Evolutionary conservation across 495 filamentous ascomycete genomes (phyloP), one percentile per base, ranked within the genome.

Genomic region (Xylaria curta): DNA sequence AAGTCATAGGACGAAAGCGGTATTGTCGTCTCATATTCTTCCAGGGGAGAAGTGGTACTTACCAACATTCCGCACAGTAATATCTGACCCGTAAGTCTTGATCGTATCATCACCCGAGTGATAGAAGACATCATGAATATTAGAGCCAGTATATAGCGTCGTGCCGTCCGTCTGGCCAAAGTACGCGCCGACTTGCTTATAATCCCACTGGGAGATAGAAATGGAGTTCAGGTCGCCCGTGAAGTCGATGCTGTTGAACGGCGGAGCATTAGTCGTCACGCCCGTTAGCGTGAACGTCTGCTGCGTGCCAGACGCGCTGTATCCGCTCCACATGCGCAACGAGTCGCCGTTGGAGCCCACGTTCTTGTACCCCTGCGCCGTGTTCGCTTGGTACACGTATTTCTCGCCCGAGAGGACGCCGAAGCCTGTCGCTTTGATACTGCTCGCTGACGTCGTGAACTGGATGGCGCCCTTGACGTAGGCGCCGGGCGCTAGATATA

Each of bases 371-470:
- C 51, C 51, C 51, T 54, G 51, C 2, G 51, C 51, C 51, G 51
- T 54, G 24, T 54, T 54, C 10, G 51, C 51, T 24, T 54, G 51
- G 24, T 54, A 54, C 21, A 54, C 51, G 51, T 54, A 54, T 15
- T 54, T 54, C 51, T 54, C 51, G 51, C 51, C 51, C 24, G 51
- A 54, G 24, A 54, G 51, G 21, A 54, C 51, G 51, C 51, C 51
- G 51, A 54, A 54, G 3, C 51, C 51, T 24, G 51, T 54, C 12
- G 51, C 51, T 28, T 54, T 54, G 51, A 54, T 54, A 3, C 2
- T 5, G 24, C 51, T 26, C 24, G 51, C 24, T 5, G 51, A 54
- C 24, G 51, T 54, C 24, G 51, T 54, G 51, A 54, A 54, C 24
- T 54, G 51, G 51, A 54, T 28, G 10, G 51, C 51, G 10, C 51